phyloP scores from a whole-genome alignment of 768 basidiomycete genomes.

The Lactifluus rugatus region DNA sequence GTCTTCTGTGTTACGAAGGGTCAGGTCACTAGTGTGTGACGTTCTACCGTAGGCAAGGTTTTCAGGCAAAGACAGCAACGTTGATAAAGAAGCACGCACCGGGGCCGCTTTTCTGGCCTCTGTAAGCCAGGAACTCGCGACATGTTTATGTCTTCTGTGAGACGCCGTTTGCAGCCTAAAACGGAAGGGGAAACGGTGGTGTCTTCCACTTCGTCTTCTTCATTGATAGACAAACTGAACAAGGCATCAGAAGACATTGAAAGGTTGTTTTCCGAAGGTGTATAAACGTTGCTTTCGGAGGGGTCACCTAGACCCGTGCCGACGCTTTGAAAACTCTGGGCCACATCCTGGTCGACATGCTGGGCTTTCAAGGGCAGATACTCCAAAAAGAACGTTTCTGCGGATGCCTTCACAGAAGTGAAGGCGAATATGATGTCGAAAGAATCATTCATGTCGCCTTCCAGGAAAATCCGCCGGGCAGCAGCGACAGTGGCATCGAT shows the following conservation, averaged over 20 bases:
- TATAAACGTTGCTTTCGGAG: not conserved
- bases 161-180: constrained; percentile 9
- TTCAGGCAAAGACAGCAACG: not conserved
- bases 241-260: not conserved
- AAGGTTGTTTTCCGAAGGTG: not conserved
- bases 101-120: not conserved
- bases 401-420: constrained; percentile 23
- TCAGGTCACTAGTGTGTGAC: not conserved
- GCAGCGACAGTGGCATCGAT: constrained; percentile 23
- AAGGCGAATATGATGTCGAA: constrained; percentile 21
- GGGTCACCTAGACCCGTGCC: not conserved
- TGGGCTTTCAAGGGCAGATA: not conserved
- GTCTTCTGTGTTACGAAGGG: not conserved
- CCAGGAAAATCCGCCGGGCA: constrained; percentile 23
- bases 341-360: too few species aligned
- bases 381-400: constrained; percentile 26
- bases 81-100: not conserved
- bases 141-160: not conserved
- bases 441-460: constrained; percentile 10
- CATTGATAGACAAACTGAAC: not conserved
- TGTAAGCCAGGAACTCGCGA: not conserved
- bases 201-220: constrained; percentile 9
- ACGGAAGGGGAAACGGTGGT: constrained; percentile 6
- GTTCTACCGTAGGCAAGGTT: not conserved
- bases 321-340: not conserved